phyloP scores from a whole-genome alignment of 2,329 filamentous ascomycete genomes.

The Boeremia exigua region DNA sequence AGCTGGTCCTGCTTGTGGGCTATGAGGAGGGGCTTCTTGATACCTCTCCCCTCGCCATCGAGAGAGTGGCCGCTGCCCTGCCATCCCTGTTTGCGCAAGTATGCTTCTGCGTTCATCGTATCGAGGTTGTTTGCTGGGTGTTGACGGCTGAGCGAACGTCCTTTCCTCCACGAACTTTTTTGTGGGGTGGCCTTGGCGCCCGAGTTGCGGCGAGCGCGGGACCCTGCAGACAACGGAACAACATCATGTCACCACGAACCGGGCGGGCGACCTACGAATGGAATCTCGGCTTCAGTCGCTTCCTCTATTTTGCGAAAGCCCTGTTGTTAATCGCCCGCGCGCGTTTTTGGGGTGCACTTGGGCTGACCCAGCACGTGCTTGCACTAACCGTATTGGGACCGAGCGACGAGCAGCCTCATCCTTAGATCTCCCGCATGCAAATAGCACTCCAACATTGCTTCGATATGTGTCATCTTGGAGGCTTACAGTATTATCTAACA shows the following conservation, averaged over 20 bases:
- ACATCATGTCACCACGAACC: too few species aligned
- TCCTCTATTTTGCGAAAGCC: too few species aligned
- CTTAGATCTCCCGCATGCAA: not conserved
- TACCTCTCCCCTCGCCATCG: slow-evolving; percentile 75
- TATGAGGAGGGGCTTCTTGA: slow-evolving; percentile 82
- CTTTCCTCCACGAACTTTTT: slow-evolving; percentile 15
- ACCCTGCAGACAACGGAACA: not conserved
- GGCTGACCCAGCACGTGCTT: not conserved
- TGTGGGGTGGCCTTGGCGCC: slow-evolving; percentile 13
- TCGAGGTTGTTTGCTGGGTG: not conserved
- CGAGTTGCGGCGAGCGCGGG: too few species aligned
- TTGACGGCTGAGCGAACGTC: not conserved
- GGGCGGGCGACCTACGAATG: too few species aligned
- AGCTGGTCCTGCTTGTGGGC: slow-evolving; percentile 81
- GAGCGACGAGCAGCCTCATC: not conserved
- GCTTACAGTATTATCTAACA: not conserved
- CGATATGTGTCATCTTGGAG: not conserved
- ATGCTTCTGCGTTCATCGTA: slow-evolving; percentile 81
- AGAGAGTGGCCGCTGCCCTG: slow-evolving; percentile 86
- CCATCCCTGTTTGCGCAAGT: slow-evolving; percentile 89
- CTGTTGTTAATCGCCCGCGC: not conserved
- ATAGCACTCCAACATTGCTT: not conserved
- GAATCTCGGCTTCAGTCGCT: not conserved
- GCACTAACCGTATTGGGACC: not conserved
- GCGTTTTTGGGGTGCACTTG: not conserved